Evolutionary conservation across 768 basidiomycete species (phyloP).

Genomic region (Peribolospora kevripleyi): DNA sequence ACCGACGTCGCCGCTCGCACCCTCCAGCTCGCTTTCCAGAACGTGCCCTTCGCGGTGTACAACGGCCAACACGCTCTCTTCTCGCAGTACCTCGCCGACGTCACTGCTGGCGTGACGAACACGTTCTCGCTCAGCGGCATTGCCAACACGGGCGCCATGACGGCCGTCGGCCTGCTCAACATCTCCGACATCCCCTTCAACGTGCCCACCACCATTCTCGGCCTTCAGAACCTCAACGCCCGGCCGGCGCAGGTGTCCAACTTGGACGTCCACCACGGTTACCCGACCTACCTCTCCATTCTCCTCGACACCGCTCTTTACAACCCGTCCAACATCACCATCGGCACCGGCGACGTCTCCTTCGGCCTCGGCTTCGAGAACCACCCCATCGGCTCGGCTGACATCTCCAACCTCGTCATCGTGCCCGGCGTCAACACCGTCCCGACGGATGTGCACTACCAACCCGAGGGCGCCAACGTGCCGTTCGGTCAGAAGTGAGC

Average conservation of each 20-base stretch:
- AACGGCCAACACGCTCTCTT: conserved; percentile 30
- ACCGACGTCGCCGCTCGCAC: conserved; percentile 41
- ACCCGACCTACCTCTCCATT: conserved; percentile 31
- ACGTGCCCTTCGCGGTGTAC: conserved; percentile 36
- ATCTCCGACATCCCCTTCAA: conserved; percentile 35
- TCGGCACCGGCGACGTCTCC: conserved; percentile 39
- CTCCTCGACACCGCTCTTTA: conserved; percentile 31
- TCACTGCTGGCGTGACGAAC: conserved; percentile 16
- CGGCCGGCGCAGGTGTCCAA: conserved; percentile 33
- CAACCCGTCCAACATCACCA: conserved; percentile 29
- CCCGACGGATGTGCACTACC: conserved; percentile 37
- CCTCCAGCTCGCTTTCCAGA: conserved; percentile 34
- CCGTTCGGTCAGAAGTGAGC: conserved; percentile 24
- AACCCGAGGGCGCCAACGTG: conserved; percentile 29
- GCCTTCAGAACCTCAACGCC: conserved; percentile 38
- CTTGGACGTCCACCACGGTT: conserved; percentile 45
- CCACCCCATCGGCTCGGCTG: conserved; percentile 34
- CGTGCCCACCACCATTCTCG: conserved; percentile 34
- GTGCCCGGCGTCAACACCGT: conserved; percentile 35
- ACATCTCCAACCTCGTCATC: conserved; percentile 34
- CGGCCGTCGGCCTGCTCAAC: conserved; percentile 37
- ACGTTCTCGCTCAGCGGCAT: conserved; percentile 1
- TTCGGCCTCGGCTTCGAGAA: conserved; percentile 36
- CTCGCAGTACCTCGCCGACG: conserved; percentile 32
- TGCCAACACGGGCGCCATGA: conserved; percentile 23